Conservation (phyloP, 192 early-diverging fungal genomes). For the Mortierella hygrophila region DNA sequence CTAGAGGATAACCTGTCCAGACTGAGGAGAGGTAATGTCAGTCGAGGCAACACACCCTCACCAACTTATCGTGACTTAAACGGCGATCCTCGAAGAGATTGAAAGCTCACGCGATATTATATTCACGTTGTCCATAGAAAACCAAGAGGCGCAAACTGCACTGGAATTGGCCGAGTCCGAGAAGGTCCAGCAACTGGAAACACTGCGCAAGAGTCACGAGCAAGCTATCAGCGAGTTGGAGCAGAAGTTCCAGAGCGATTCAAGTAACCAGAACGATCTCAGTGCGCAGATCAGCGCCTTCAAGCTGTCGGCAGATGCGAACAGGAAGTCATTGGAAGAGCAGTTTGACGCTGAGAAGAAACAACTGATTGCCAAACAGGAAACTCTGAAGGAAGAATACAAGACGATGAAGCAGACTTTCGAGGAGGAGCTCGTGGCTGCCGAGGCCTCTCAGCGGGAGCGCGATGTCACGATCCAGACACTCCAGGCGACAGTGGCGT, state of each 20-base stretch:
- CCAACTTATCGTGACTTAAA: background rate
- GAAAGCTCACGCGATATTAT: slow-evolving; percentile 4
- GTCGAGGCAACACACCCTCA: background rate
- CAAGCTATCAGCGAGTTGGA: slow-evolving; percentile 17
- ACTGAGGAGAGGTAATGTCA: slow-evolving; percentile 9
- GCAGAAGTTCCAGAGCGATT: slow-evolving; percentile 35
- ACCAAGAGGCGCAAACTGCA: slow-evolving; percentile 25
- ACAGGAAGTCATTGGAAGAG: slow-evolving; percentile 40
- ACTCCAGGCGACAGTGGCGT: slow-evolving; percentile 16
- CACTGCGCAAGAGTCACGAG: slow-evolving; percentile 11
- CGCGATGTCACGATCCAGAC: slow-evolving; percentile 27
- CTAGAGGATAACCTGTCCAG: slow-evolving; percentile 21
- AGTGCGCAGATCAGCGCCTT: slow-evolving; percentile 1
- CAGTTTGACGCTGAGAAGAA: slow-evolving; percentile 40
- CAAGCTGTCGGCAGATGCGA: background rate
- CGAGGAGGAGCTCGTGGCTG: slow-evolving; percentile 2
- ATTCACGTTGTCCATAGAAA: slow-evolving; percentile 7
- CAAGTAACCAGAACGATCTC: background rate
- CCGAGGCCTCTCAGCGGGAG: slow-evolving; percentile 9
- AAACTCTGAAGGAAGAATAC: slow-evolving; percentile 21
- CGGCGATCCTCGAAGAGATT: background rate
- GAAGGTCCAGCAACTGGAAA: slow-evolving; percentile 9
- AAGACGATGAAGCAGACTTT: slow-evolving; percentile 59
- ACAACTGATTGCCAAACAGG: slow-evolving; percentile 6
- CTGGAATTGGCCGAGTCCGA: slow-evolving; percentile 6